Conservation (phyloP, 2,329 filamentous ascomycete genomes). For the Colletotrichum magnum region DNA sequence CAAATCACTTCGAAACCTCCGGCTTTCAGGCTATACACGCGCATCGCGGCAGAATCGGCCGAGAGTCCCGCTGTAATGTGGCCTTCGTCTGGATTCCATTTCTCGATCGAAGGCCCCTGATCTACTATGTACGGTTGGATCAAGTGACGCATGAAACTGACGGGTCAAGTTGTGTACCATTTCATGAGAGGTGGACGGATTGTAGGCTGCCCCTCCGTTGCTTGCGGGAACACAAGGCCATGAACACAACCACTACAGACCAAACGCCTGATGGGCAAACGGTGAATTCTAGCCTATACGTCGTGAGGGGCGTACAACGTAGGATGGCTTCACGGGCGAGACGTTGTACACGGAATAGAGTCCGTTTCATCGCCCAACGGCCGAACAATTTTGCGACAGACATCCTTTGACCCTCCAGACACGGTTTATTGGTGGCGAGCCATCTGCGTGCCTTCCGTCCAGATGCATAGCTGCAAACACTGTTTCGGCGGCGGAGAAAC, state of each 20-base stretch:
- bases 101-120: neutral
- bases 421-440: neutral
- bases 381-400: neutral
- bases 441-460: neutral
- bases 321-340: neutral
- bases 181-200: no score
- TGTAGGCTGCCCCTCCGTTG: no score
- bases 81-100: neutral
- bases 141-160: no score
- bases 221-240: no score
- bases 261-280: no score
- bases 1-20: conserved; percentile 27
- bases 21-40: neutral
- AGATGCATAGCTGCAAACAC: neutral
- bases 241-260: no score
- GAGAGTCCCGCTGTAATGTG: conserved; percentile 3
- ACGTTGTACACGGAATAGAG: conserved; percentile 2
- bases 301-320: no score
- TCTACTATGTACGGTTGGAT: neutral
- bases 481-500: conserved; percentile 28
- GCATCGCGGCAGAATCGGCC: conserved; percentile 16
- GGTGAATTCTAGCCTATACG: no score
- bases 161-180: no score
- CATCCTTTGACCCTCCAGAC: neutral
- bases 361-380: conserved; percentile 2